These are phyloP conservation scores for Rhynchosporium agropyri DNA, from an alignment of 2,329 filamentous ascomycete genomes.

Conservation along the genomic window DNA sequence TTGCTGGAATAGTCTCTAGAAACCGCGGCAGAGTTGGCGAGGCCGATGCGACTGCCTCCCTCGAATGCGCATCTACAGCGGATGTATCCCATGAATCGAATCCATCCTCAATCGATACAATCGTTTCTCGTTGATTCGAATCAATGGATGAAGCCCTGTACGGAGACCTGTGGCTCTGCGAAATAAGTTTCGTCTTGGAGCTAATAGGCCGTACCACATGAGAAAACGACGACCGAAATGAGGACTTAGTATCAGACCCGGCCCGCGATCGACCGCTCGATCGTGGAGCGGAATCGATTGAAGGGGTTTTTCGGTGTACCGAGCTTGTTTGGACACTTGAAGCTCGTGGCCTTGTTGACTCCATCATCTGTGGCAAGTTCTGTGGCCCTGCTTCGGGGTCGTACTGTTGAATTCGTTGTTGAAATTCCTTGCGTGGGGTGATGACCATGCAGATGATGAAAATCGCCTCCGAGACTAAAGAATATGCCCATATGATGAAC, in stretches of 20 bases:
- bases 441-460: slow-evolving; percentile 39
- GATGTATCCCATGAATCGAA: slow-evolving; percentile 80
- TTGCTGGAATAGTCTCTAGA: slow-evolving; percentile 72
- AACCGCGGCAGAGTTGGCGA: slow-evolving; percentile 46
- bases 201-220: slow-evolving; percentile 56
- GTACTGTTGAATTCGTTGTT: slow-evolving; percentile 37
- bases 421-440: slow-evolving; percentile 37
- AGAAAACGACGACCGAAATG: slow-evolving; percentile 53
- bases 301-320: slow-evolving; percentile 27
- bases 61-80: slow-evolving; percentile 62
- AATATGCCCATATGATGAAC: slow-evolving; percentile 39
- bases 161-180: slow-evolving; percentile 45
- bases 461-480: slow-evolving; percentile 35
- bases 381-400: slow-evolving; percentile 28
- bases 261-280: slow-evolving; percentile 52
- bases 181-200: slow-evolving; percentile 58
- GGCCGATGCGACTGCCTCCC: slow-evolving; percentile 56
- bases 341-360: slow-evolving; percentile 24
- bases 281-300: slow-evolving; percentile 40
- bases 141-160: slow-evolving; percentile 53
- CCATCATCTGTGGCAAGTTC: slow-evolving; percentile 33
- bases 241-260: slow-evolving; percentile 50
- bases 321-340: slow-evolving; percentile 25
- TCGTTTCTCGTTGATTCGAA: slow-evolving; percentile 42
- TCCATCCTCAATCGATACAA: slow-evolving; percentile 53